Evolutionary conservation across 257 asterid species (phyloP), one percentile per base, ranked within the genome.

Genomic region (Primulina eburnea): DNA sequence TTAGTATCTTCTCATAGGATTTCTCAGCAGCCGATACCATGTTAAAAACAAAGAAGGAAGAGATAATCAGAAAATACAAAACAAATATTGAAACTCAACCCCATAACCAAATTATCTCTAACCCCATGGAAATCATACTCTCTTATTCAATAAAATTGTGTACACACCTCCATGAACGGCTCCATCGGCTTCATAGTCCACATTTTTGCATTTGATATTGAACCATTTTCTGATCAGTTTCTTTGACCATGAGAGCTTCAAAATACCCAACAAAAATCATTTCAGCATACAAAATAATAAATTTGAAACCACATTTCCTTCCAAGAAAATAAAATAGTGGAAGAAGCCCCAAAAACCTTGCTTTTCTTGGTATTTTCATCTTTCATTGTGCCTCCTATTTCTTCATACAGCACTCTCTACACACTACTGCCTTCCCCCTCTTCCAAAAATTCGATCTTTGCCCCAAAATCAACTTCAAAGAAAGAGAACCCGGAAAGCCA

Each of bases 171-270:
- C 85, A 76, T 85, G 81, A 77, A 85, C 87, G 77, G 84, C 84
- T 79, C 81, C 94, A 85, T 89, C 91, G 74, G 86, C 82, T 70
- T 83, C 87, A 74, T 76, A 77, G 73, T 89, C 90, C 64, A 89
- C 96, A 20, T 81, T 78, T 80, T 87, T 90, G 71, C 91, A 85
- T 79, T 89, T 93, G 86, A 89, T 79, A 74, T 81, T 90, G 88
- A 93, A 89, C 96, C 89, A 89, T 74, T 84, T 93, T 62, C 92
- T 81, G 64, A 94, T 79, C 82, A 93, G 83, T 79, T 75, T 91
- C 87, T 82, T 91, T 11, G 99, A 79, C 99, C 99, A 94, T 26
- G 99, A 91, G 78, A 94, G 87, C 99, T 94, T 72, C 84, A 85
- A 69, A 56, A 70, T 6, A 24, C 69, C 75, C 76, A 77, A 73